Conservation (phyloP, 805 yeast species). For the Suhomyces faveliae region DNA sequence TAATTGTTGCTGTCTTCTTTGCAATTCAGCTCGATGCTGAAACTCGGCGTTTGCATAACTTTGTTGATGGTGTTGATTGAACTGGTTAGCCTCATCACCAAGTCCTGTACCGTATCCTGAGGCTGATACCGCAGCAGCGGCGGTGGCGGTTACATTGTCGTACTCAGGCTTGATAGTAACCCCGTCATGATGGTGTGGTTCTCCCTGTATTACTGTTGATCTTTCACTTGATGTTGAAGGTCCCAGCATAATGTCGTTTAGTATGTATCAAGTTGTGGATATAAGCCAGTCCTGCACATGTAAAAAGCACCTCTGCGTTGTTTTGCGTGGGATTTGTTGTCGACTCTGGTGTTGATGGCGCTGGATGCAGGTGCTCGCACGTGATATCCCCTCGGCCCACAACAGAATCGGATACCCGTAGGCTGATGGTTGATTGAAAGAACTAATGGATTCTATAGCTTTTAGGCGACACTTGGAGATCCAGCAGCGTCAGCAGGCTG, state of each 20-base stretch:
- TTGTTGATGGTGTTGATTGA: conserved; percentile 14
- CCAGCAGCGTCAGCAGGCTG: conserved; percentile 12
- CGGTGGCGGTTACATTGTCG: conserved; percentile 17
- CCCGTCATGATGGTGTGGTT: conserved; percentile 10
- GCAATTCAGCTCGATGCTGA: conserved; percentile 21
- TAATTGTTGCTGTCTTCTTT: conserved; percentile 17
- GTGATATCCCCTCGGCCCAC: too few relatives aligned
- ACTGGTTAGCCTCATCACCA: conserved; percentile 11
- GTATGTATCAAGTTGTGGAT: conserved; percentile 8
- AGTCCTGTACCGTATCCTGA: conserved; percentile 9
- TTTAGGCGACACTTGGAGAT: neutral
- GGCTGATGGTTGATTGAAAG: neutral
- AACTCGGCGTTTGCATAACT: conserved; percentile 16
- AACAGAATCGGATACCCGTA: too few relatives aligned
- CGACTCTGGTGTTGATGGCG: conserved; percentile 4
- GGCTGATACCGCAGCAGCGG: conserved; percentile 13
- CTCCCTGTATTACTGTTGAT: conserved; percentile 14
- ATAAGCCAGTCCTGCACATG: conserved; percentile 29
- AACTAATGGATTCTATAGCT: neutral
- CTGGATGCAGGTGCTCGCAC: neutral
- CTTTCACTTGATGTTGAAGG: conserved; percentile 34
- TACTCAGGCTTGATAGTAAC: conserved; percentile 11
- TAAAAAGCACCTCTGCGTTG: conserved; percentile 4
- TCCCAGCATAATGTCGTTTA: conserved; percentile 21
- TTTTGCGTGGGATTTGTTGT: conserved; percentile 6